These are phyloP conservation scores for Bruguiera sexangula DNA, from an alignment of 345 rosid species.

Conservation along the genomic window DNA sequence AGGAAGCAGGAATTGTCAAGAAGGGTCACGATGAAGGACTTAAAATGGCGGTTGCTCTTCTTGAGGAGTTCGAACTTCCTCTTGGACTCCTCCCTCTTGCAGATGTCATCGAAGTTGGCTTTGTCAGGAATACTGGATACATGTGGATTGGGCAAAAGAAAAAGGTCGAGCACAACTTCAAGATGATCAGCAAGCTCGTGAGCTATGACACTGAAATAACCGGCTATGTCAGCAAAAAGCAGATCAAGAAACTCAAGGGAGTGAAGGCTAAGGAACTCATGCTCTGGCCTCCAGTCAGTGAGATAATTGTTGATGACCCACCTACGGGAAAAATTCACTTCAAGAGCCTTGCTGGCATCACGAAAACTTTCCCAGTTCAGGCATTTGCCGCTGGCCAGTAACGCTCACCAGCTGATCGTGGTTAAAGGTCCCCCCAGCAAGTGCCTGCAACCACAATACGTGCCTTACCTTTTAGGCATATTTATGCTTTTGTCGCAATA, in stretches of 20 bases:
- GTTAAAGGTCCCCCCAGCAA: constrained; percentile 3
- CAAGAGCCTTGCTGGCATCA: constrained; percentile 56
- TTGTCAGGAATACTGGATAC: constrained; percentile 42
- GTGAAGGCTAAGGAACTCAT: constrained; percentile 60
- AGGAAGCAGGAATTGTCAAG: constrained; percentile 43
- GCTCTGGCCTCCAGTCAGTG: constrained; percentile 51
- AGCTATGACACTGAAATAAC: constrained; percentile 44
- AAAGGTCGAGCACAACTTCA: constrained; percentile 53
- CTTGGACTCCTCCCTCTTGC: constrained; percentile 53
- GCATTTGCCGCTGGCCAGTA: constrained; percentile 56
- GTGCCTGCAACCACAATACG: constrained; percentile 5
- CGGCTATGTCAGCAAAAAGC: constrained; percentile 36
- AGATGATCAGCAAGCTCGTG: constrained; percentile 51
- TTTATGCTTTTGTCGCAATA: constrained; percentile 2
- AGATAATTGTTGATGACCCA: constrained; percentile 40
- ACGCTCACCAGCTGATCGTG: background rate
- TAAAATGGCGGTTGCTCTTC: constrained; percentile 35
- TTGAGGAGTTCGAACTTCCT: constrained; percentile 54
- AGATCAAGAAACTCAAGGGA: constrained; percentile 56
- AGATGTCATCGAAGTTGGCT: constrained; percentile 54
- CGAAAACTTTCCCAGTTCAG: constrained; percentile 52
- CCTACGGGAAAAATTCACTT: constrained; percentile 51
- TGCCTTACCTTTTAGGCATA: background rate
- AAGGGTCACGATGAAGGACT: constrained; percentile 46
- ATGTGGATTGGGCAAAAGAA: constrained; percentile 59